Base-by-base conservation (phyloP, 495 filamentous ascomycete species). In the Elasticomyces elasticus region DNA sequence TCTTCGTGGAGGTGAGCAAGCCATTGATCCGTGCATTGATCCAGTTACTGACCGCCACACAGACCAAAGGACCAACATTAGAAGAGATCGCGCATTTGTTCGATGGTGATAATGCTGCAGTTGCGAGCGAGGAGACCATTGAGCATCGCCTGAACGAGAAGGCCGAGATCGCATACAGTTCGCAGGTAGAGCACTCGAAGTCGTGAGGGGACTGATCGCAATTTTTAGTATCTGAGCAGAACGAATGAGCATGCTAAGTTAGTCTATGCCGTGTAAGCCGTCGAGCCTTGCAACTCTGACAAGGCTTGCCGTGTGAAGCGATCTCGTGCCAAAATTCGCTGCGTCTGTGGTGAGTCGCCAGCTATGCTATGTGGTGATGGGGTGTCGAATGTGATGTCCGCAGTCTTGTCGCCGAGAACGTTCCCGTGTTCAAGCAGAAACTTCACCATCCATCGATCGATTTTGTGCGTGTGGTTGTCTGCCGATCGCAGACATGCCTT, bases 11-110 rank as follows among this genome's bases (percentile, higher is more conserved):
- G n/a, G n/a, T n/a, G n/a, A n/a, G n/a, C n/a, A n/a, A n/a, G n/a
- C n/a, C n/a, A n/a, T n/a, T n/a, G n/a, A n/a, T n/a, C n/a, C n/a
- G n/a, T n/a, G n/a, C n/a, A n/a, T n/a, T n/a, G n/a, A n/a, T n/a
- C n/a, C n/a, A n/a, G n/a, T n/a, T n/a, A n/a, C n/a, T n/a, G n/a
- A n/a, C n/a, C n/a, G n/a, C n/a, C n/a, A n/a, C n/a, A n/a, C n/a
- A 88, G 66, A 87, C 84, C 5, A 76, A 76, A 25, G 77, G 77
- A 10, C 76, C 77, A 48, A 86, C 83, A 5, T 73, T 88, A 42
- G 84, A 87, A 64, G 82, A 87, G 65, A 64, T 88, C 30, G 72
- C 74, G 46, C 9, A 13, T 20, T 17, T 61, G 25, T 59, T 54
- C 31, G 56, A 62, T 31, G 74, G 75, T 54, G 71, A 67, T 17